These are phyloP conservation scores for Pythium apleroticum DNA, from an alignment of 352 stramenopile species.

Conservation along the genomic window DNA sequence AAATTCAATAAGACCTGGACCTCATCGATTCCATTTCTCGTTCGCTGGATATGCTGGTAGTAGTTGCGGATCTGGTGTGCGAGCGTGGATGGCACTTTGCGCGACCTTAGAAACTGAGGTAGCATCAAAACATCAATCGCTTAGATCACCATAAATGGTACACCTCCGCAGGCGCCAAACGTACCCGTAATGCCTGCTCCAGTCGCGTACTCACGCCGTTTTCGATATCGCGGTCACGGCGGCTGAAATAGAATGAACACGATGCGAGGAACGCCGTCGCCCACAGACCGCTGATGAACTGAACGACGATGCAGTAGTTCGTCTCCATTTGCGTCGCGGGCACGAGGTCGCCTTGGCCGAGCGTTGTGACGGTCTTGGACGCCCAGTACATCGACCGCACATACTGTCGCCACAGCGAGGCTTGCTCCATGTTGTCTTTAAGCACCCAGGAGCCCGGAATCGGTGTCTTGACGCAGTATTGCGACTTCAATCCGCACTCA, in stretches of 20 bases:
- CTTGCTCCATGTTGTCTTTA: slow-evolving; percentile 55
- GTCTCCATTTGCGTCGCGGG: slow-evolving; percentile 58
- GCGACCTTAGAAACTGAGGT: slow-evolving; percentile 42
- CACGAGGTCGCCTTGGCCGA: slow-evolving; percentile 68
- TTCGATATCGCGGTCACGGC: slow-evolving; percentile 53
- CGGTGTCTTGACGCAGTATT: slow-evolving; percentile 26
- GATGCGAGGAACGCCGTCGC: slow-evolving; percentile 63
- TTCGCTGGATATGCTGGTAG: slow-evolving; percentile 73
- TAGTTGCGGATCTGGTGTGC: slow-evolving; percentile 45
- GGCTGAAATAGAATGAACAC: slow-evolving; percentile 72
- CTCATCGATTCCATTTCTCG: slow-evolving; percentile 39
- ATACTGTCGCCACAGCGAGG: slow-evolving; percentile 44
- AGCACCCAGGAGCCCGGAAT: slow-evolving; percentile 57
- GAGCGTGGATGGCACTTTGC: slow-evolving; percentile 41
- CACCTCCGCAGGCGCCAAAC: background rate
- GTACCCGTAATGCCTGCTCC: slow-evolving; percentile 42
- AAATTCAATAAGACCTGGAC: slow-evolving; percentile 23
- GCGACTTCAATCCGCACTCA: slow-evolving; percentile 23
- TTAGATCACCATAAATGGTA: background rate
- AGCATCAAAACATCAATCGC: background rate
- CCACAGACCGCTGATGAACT: slow-evolving; percentile 65
- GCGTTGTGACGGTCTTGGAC: slow-evolving; percentile 65
- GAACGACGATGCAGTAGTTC: slow-evolving; percentile 60
- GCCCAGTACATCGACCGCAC: slow-evolving; percentile 63
- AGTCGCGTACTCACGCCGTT: slow-evolving; percentile 61